Conservation (phyloP, 306 rosid genomes). For the Rosa multiflora region DNA sequence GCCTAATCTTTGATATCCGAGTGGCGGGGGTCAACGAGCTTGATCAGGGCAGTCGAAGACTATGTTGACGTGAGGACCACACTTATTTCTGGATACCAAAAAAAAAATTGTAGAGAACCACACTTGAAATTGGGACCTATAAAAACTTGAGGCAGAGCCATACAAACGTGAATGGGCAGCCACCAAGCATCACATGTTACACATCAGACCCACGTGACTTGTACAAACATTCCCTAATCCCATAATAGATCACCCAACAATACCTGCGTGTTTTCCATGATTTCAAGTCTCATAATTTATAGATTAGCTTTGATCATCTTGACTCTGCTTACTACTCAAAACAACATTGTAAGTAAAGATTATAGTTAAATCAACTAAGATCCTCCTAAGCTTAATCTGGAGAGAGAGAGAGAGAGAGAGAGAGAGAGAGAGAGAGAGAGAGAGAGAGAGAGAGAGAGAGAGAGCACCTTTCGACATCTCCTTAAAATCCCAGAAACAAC, state of each 20-base stretch:
- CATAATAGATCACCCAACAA: not conserved
- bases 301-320: slow-evolving; percentile 3
- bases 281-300: not conserved
- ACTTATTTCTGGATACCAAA: not conserved
- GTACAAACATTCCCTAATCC: not conserved
- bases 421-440: too few relatives aligned
- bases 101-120: not conserved
- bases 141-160: not conserved
- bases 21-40: too few relatives aligned
- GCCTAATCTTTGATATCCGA: too few relatives aligned
- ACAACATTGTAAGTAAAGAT: not conserved
- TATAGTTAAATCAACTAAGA: not conserved
- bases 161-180: too few relatives aligned
- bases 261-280: not conserved
- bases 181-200: not conserved
- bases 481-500: not conserved
- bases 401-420: not conserved
- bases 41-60: too few relatives aligned
- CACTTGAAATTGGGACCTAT: not conserved
- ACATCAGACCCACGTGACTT: not conserved
- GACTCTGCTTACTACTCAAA: not conserved
- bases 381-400: not conserved
- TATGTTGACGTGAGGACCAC: too few relatives aligned
- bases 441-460: too few relatives aligned
- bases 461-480: slow-evolving; percentile 35